Evolutionary conservation across 768 basidiomycete genomes (phyloP), one percentile per base, ranked within the genome.

Genomic region (Tylopilus subfusipes): DNA sequence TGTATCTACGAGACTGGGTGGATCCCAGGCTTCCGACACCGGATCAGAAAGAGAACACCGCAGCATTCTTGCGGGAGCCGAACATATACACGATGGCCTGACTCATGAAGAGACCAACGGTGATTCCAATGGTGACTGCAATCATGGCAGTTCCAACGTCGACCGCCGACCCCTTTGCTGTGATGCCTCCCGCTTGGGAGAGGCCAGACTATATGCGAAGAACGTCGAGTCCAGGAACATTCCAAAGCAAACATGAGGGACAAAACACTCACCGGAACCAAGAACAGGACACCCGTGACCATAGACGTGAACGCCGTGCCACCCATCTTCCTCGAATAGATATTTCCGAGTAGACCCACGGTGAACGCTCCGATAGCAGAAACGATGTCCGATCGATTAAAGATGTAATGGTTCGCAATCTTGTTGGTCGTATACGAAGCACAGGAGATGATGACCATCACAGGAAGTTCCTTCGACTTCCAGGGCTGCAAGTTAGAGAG

Each of bases 271-370:
- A 92, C 90, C 13, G 92, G 92, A 24, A 94, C 90, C 55, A 93
- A 74, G 71, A 94, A 91, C 58, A 92, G 69, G 6, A 94, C 90
- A 36, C 90, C 91, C 24, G 91, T 88, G 38, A 93, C 89, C 92
- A 94, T 94, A 2, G 85, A 85, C 11, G 90, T 91, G 71, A 93
- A 93, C 19, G 91, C 91, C 4, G 90, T 93, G 9, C 90, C 91
- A 9, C 86, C 81, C 80, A 89, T 85, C 66, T 82, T 82, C 43
- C 90, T 78, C 38, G 90, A 92, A 68, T 92, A 92, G 2, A 87
- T 69, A 62, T 92, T 92, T 4, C 90, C 90, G 19, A 91, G 72
- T 27, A 91, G 58, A 21, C 90, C 89, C 19, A 90, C 84, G 1
- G 85, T 87, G 59, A 91, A 91, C 18, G 90, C 89, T 1, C 90